Conservation (phyloP, 2,329 filamentous ascomycete species). For the Alternaria solani region DNA sequence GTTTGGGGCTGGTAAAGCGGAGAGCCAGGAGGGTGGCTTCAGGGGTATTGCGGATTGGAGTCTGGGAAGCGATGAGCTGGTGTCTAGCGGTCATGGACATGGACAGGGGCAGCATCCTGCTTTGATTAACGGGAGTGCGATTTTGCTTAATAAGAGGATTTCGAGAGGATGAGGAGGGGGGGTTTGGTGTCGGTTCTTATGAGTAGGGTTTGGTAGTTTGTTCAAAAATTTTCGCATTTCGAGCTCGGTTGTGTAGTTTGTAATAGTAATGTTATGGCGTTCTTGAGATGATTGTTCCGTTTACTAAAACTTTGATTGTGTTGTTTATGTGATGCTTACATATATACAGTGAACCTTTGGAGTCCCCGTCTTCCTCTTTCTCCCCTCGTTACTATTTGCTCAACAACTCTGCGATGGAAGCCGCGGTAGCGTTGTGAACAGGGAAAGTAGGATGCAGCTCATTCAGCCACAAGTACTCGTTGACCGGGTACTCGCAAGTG, state of each 20-base stretch:
- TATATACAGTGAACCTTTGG: background rate
- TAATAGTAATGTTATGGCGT: background rate
- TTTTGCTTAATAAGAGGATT: background rate
- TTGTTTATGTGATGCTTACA: background rate
- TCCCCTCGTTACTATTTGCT: slow-evolving; percentile 2
- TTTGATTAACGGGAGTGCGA: background rate
- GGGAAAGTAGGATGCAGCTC: slow-evolving; percentile 69
- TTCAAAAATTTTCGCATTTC: background rate
- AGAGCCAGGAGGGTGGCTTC: slow-evolving; percentile 51
- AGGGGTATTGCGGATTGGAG: slow-evolving; percentile 44
- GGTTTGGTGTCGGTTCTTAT: background rate
- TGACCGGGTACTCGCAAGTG: slow-evolving; percentile 63
- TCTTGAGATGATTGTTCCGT: background rate
- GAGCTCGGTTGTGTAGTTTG: background rate
- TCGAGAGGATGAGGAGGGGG: background rate
- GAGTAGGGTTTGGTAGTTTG: background rate
- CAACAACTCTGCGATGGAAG: slow-evolving; percentile 43
- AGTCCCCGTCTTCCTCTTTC: background rate
- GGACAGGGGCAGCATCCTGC: slow-evolving; percentile 3
- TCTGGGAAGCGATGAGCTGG: slow-evolving; percentile 31
- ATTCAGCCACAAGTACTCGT: slow-evolving; percentile 73
- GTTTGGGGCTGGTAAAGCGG: slow-evolving; percentile 58
- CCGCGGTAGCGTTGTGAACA: slow-evolving; percentile 67
- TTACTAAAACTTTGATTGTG: background rate
- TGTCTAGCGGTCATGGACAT: slow-evolving; percentile 1